Evolutionary conservation across 345 rosid species (phyloP).

Genomic region (Gossypium bickii): DNA sequence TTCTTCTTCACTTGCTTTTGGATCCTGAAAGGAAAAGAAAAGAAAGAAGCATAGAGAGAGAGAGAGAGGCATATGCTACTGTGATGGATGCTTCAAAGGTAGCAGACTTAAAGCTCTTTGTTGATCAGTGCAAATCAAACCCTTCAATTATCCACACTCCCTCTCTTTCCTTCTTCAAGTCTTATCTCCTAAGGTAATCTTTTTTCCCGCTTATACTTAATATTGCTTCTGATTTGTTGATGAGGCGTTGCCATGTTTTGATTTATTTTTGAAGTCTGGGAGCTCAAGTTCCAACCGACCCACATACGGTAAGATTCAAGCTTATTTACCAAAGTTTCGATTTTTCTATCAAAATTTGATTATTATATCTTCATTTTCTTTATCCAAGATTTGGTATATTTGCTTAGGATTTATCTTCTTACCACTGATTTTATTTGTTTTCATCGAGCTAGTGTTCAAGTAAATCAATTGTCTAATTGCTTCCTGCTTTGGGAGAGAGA

Average conservation of each 20-base stretch:
- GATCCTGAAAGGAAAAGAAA: not conserved
- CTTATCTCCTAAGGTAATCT: constrained; percentile 53
- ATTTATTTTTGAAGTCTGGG: constrained; percentile 52
- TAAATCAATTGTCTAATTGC: not conserved
- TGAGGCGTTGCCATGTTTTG: not conserved
- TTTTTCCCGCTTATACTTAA: not conserved
- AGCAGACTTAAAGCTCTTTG: constrained; percentile 42
- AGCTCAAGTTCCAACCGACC: constrained; percentile 54
- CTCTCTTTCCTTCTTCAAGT: constrained; percentile 60
- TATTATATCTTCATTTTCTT: not conserved
- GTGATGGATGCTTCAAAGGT: constrained; percentile 45
- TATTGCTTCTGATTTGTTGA: not conserved
- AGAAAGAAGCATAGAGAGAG: too few species aligned
- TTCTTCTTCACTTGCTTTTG: not conserved
- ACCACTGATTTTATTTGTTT: not conserved
- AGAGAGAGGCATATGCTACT: not conserved
- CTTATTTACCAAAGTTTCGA: not conserved
- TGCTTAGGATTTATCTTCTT: not conserved
- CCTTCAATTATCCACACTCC: constrained; percentile 64
- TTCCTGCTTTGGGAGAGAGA: not conserved
- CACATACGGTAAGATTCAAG: constrained; percentile 39
- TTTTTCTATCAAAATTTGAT: not conserved
- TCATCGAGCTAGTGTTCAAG: not conserved
- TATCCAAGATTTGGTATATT: not conserved
- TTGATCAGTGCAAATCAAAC: constrained; percentile 49